Evolutionary conservation across 2,329 filamentous ascomycete genomes (phyloP).

Genomic region (Pseudonectria buxi): DNA sequence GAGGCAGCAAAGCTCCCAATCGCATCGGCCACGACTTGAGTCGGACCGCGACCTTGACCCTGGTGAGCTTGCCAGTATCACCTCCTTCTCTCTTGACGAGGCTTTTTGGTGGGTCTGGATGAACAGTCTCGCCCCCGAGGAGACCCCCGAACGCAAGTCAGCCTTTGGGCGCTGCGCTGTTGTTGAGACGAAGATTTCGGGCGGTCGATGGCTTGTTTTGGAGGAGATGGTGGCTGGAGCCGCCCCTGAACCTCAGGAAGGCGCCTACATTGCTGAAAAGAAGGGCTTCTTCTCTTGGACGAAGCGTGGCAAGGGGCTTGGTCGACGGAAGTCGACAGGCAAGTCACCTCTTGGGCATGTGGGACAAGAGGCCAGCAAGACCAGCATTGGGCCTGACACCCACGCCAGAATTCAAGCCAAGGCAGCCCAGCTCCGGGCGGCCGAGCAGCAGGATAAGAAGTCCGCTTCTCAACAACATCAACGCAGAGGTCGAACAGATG

Average conservation of each 20-base stretch:
- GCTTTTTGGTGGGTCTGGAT: constrained; percentile 99
- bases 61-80: constrained; percentile 90
- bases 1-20: constrained; percentile 80
- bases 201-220: constrained; percentile 85
- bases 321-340: constrained; percentile 63
- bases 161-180: constrained; percentile 92
- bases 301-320: constrained; percentile 54
- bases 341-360: constrained; percentile 50
- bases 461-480: constrained; percentile 33
- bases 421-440: constrained; percentile 72
- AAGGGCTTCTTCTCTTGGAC: constrained; percentile 90
- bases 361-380: constrained; percentile 59
- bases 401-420: constrained; percentile 90
- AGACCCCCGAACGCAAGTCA: constrained; percentile 77
- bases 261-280: constrained; percentile 90
- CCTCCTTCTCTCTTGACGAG: constrained; percentile 78
- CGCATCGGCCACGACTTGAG: constrained; percentile 67
- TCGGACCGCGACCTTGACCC: constrained; percentile 67
- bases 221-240: constrained; percentile 96
- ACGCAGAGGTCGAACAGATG: constrained; percentile 50
- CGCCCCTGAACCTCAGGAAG: constrained; percentile 73
- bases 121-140: constrained; percentile 86
- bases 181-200: constrained; percentile 76
- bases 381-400: constrained; percentile 81
- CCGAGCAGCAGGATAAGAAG: constrained; percentile 53